Evolutionary conservation across 495 filamentous ascomycete species (phyloP).

Genomic region (Zalerion maritima): DNA sequence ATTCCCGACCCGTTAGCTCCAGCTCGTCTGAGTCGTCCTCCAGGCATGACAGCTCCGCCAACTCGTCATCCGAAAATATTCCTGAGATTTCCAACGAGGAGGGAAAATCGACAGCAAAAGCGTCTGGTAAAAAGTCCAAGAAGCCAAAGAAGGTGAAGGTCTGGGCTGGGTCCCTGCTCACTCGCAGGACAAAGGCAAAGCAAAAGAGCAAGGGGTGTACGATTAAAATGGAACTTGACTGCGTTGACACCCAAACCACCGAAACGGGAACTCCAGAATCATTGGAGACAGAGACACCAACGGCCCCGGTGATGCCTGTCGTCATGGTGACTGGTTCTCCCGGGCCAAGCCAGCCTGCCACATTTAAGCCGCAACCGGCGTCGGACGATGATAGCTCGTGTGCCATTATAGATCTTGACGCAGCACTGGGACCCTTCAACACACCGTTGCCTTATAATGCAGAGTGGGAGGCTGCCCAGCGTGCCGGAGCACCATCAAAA

Average conservation of each 20-base stretch:
- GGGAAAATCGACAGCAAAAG: constrained; percentile 5
- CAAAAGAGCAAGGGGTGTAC: too few species aligned
- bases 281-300: constrained; percentile 9
- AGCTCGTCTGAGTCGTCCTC: constrained; percentile 20
- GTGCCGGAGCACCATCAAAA: constrained; percentile 45
- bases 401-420: constrained; percentile 86
- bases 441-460: constrained; percentile 49
- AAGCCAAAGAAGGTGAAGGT: constrained; percentile 67
- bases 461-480: constrained; percentile 41
- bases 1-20: constrained; percentile 22
- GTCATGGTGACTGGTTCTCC: constrained; percentile 15
- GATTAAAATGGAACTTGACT: too few species aligned
- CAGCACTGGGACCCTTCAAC: constrained; percentile 86
- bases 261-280: too few species aligned
- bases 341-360: constrained; percentile 2
- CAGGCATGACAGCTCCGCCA: constrained; percentile 7
- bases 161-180: constrained; percentile 66
- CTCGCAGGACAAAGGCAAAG: constrained; percentile 42
- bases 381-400: constrained; percentile 45
- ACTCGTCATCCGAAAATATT: constrained; percentile 9
- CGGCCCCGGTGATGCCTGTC: constrained; percentile 12
- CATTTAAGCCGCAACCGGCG: constrained; percentile 4
- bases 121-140: constrained; percentile 46
- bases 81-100: not conserved
- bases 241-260: too few species aligned